Evolutionary conservation across 2,329 filamentous ascomycete species (phyloP), one percentile per base, ranked within the genome.

Genomic region (Fusarium guadeloupense): DNA sequence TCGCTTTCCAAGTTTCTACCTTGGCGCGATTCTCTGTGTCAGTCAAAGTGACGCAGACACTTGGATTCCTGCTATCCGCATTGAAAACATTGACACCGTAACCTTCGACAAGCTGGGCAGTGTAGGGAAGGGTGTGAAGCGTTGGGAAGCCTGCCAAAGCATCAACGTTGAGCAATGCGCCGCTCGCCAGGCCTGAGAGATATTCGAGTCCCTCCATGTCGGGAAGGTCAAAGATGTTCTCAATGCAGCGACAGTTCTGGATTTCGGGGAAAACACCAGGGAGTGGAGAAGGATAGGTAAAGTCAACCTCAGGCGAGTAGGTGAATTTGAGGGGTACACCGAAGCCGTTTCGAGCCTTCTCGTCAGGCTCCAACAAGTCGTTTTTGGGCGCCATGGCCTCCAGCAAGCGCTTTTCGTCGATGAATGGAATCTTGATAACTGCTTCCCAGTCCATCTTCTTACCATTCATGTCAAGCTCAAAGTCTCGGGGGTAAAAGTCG

Each of bases 371-470:
- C n/a, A 99, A 81, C 3, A 90, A 78, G 35, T 88, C 80, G 63
- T 98, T 93, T 73, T 89, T 93, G 7, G 93, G 88, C 14, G 84
- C 89, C 91, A 99, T 97, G 8, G 94, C 95, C 31, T 82, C 78
- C 50, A 99, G 81, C 3, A 99, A 81, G 21, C 95, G 87, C 69
- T 89, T 87, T 75, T 99, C 94, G 54, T 99, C 92, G 62, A 99
- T 99, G 77, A 99, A 99, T 0, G 95, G 95, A 71, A 99, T 99
- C 77, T 98, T 99, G 64, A 99, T 93, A 31, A 99, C 94, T 23
- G 95, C 95, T 74, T 99, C 95, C 95, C 95, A 99, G 63, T 99
- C 96, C 90, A 97, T 96, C 80, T 97, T 99, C 81, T 99, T 99
- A 56, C 95, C 96, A 69, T 99, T 98, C 95, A 99, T 98, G 74